phyloP scores from a whole-genome alignment of 1,139 yeast species.

The Sugiyamaella grinbergsii region DNA sequence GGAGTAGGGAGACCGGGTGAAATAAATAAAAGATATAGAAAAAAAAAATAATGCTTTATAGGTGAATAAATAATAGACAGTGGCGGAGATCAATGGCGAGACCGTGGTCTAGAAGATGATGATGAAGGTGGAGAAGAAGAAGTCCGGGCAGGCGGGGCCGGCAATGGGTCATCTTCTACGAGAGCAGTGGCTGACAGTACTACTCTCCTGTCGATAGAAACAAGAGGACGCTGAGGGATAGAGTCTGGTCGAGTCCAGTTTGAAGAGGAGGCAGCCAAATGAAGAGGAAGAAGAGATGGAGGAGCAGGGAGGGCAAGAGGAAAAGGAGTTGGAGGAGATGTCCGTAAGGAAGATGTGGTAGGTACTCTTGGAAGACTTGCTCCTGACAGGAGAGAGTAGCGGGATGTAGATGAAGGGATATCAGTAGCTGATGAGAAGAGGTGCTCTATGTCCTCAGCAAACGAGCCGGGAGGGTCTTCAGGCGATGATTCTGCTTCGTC shows the following conservation, averaged over 20 bases:
- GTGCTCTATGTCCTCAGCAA: conserved; percentile 3
- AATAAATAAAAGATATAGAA: no score
- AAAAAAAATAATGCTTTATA: no score
- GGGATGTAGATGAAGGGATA: neutral
- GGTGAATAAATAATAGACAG: no score
- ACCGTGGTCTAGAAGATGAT: neutral
- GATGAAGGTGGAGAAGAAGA: neutral
- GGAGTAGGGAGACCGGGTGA: no score
- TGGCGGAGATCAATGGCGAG: no score
- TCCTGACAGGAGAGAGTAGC: conserved; percentile 13
- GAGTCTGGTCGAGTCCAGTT: conserved; percentile 17
- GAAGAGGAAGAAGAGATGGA: no score
- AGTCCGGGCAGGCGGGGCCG: neutral
- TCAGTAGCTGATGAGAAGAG: neutral
- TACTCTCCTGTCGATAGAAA: conserved; percentile 15
- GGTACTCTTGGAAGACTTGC: conserved; percentile 9
- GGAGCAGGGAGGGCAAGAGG: no score
- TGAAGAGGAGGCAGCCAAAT: neutral
- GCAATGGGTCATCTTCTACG: conserved; percentile 6
- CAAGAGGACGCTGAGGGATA: conserved; percentile 12
- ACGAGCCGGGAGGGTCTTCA: neutral
- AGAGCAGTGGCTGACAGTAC: conserved; percentile 2
- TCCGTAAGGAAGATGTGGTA: neutral
- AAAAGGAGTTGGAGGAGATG: conserved; percentile 5
- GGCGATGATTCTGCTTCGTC: neutral